Percentiles rank a stretch among this genome's conserved stretches.
Evolutionary conservation across 1,139 yeast species (phyloP).

Genomic region (Magnusiomyces ingens): DNA sequence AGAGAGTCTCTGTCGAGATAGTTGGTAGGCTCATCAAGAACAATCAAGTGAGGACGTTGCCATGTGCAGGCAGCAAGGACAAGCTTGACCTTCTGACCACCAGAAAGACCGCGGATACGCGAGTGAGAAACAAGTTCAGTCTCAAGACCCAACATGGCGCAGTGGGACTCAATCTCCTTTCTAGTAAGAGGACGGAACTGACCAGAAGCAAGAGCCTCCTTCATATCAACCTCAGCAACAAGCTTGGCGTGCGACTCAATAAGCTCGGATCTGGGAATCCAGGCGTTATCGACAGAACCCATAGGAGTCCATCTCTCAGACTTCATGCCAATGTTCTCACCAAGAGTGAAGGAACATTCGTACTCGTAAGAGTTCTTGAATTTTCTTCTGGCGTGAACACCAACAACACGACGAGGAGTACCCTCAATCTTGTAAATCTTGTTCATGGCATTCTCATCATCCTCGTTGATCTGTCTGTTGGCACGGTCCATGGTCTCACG

Average conservation of each 20-base stretch:
- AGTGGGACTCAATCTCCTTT: slow-evolving; percentile 98
- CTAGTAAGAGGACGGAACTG: slow-evolving; percentile 99
- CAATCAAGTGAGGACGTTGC: slow-evolving; percentile 99
- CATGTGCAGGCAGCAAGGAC: slow-evolving; percentile 99
- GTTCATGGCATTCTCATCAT: slow-evolving; percentile 97
- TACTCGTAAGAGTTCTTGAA: slow-evolving; percentile 99
- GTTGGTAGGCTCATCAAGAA: slow-evolving; percentile 93
- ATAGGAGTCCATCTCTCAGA: slow-evolving; percentile 99
- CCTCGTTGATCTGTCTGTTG: slow-evolving; percentile 95
- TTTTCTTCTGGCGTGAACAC: slow-evolving; percentile 96
- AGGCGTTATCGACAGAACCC: slow-evolving; percentile 99
- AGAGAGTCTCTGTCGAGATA: slow-evolving; percentile 98
- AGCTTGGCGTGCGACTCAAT: slow-evolving; percentile 97
- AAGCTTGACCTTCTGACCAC: slow-evolving; percentile 99
- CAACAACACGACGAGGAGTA: slow-evolving; percentile 94
- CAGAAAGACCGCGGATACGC: slow-evolving; percentile 99
- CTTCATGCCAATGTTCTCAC: slow-evolving; percentile 99
- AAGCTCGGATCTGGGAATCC: slow-evolving; percentile 99
- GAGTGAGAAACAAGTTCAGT: slow-evolving; percentile 99
- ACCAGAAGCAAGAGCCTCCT: slow-evolving; percentile 99
- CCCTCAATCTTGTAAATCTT: slow-evolving; percentile 98
- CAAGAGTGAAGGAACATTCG: slow-evolving; percentile 93
- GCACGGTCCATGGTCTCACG: slow-evolving; percentile 99
- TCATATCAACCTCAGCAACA: slow-evolving; percentile 99
- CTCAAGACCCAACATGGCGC: slow-evolving; percentile 97